Conservation (phyloP, 2,329 filamentous ascomycete genomes). For the Nemania serpens region DNA sequence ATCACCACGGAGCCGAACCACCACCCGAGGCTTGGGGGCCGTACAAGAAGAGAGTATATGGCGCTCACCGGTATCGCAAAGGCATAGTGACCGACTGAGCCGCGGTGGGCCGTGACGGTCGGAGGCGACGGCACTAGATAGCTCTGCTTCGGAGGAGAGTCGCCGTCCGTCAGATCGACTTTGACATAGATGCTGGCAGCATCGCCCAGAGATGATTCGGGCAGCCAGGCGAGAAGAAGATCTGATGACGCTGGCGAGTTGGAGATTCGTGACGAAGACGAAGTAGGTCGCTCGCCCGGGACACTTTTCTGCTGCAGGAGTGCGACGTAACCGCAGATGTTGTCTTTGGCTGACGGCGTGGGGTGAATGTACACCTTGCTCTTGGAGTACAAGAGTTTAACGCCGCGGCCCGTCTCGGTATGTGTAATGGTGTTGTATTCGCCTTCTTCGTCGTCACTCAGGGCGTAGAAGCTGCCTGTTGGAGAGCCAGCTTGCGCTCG, state of each 20-base stretch:
- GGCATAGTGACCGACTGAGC: conserved; percentile 77
- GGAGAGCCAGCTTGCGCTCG: conserved; percentile 65
- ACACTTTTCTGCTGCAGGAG: conserved; percentile 84
- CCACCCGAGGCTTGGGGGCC: conserved; percentile 93
- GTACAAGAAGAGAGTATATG: conserved; percentile 87
- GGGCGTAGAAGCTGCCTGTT: conserved; percentile 86
- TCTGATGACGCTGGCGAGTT: conserved; percentile 64
- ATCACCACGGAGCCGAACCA: conserved; percentile 97
- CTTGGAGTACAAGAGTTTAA: conserved; percentile 94
- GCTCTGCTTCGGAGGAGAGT: conserved; percentile 80
- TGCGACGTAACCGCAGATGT: conserved; percentile 91
- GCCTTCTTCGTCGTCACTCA: conserved; percentile 95
- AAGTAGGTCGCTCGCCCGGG: conserved; percentile 47
- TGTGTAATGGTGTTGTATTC: conserved; percentile 95
- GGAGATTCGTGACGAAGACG: conserved; percentile 48
- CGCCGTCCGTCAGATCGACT: conserved; percentile 83
- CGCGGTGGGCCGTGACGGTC: conserved; percentile 76
- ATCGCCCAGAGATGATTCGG: conserved; percentile 85
- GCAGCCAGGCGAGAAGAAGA: conserved; percentile 89
- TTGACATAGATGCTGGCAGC: conserved; percentile 90
- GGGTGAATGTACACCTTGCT: conserved; percentile 99
- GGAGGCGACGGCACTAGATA: conserved; percentile 92
- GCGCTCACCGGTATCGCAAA: conserved; percentile 90
- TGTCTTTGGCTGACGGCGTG: conserved; percentile 90
- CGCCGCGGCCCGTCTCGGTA: conserved; percentile 74